Evolutionary conservation across 768 basidiomycete genomes (phyloP).

Genomic region (Leccinum arenicola): DNA sequence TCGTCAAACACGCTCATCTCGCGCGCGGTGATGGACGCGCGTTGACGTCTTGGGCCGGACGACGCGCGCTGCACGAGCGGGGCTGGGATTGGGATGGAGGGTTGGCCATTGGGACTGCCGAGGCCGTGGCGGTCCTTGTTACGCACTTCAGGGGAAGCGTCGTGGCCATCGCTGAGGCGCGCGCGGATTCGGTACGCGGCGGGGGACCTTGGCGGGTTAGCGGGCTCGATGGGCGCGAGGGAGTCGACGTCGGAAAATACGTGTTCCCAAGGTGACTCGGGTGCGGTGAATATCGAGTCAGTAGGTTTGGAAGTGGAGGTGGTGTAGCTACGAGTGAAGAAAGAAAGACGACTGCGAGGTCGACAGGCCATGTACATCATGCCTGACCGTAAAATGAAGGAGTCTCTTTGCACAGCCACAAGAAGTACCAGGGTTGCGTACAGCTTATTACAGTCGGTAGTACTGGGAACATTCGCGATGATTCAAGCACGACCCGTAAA

Average conservation of each 20-base stretch:
- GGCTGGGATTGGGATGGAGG: background rate
- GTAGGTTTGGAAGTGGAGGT: background rate
- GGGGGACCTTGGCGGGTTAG: conserved; percentile 16
- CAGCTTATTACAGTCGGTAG: background rate
- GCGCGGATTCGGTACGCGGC: conserved; percentile 13
- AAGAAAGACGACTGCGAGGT: conserved; percentile 2
- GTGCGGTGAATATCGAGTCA: conserved; percentile 35
- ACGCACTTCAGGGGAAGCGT: background rate
- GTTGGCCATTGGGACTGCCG: background rate
- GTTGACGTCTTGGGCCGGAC: conserved; percentile 27
- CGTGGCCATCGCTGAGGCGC: conserved; percentile 4
- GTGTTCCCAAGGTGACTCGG: conserved; percentile 48
- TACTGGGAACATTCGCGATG: too few relatives aligned
- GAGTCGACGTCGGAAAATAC: conserved; percentile 48
- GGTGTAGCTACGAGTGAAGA: background rate
- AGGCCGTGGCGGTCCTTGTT: background rate
- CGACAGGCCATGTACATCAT: conserved; percentile 22
- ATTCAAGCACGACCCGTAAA: background rate
- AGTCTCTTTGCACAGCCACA: background rate
- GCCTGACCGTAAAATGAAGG: background rate
- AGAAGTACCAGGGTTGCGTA: too few relatives aligned
- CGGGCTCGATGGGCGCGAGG: conserved; percentile 19
- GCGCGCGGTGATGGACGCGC: conserved; percentile 63
- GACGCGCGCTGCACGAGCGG: conserved; percentile 10
- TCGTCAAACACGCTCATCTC: conserved; percentile 68